Percentiles rank a stretch among this genome's conserved stretches.
phyloP scores from a whole-genome alignment of 495 filamentous ascomycete genomes.

The Neurospora terricola region DNA sequence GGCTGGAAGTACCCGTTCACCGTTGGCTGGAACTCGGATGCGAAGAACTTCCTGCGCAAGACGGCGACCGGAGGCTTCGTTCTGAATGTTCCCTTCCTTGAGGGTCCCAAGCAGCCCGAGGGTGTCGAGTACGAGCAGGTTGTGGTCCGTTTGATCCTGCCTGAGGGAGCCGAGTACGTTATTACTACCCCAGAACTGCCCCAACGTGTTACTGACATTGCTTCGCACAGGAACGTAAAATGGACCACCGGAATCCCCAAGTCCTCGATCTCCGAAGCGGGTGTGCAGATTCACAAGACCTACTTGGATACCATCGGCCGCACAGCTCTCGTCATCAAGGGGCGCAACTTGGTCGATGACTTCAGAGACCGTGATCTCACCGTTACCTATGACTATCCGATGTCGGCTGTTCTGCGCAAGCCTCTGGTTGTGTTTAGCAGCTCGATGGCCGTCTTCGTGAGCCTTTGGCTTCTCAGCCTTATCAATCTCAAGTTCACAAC shows the following conservation, averaged over 20 bases:
- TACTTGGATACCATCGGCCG: constrained; percentile 93
- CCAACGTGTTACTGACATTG: not conserved
- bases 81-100: constrained; percentile 92
- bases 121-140: constrained; percentile 78
- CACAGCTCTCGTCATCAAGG: constrained; percentile 69
- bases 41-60: constrained; percentile 63
- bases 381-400: constrained; percentile 80
- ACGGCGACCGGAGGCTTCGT: constrained; percentile 56
- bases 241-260: constrained; percentile 53
- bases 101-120: constrained; percentile 77
- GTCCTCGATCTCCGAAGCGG: constrained; percentile 49
- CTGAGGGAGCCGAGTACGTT: constrained; percentile 83
- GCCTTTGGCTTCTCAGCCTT: constrained; percentile 64
- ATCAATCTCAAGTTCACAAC: constrained; percentile 50
- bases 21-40: constrained; percentile 85
- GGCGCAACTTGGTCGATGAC: constrained; percentile 81
- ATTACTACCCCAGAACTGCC: not conserved
- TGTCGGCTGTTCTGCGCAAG: constrained; percentile 69
- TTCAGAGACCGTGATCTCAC: constrained; percentile 69
- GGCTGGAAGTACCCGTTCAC: constrained; percentile 97
- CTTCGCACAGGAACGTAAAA: constrained; percentile 49
- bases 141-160: constrained; percentile 70
- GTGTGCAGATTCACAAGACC: constrained; percentile 46
- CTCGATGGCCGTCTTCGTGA: constrained; percentile 61
- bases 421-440: constrained; percentile 75